These are phyloP conservation scores for Clonostachys sp. DNA, from an alignment of 2,329 filamentous ascomycete genomes.

Conservation along the genomic window DNA sequence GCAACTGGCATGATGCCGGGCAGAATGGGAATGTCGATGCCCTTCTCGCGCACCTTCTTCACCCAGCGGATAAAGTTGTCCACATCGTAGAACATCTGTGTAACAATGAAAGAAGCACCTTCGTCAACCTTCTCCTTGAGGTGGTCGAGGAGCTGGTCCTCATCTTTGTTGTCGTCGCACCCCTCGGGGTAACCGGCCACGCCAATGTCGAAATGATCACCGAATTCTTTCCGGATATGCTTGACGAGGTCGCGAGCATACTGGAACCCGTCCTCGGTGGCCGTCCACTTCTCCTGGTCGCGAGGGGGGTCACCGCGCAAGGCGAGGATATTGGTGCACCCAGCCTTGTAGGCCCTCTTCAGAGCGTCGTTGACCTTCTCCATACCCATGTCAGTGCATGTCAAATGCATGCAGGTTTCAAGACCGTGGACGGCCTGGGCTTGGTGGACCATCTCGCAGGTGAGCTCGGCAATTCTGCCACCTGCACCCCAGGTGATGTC, in stretches of 20 bases:
- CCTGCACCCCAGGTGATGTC: slow-evolving; percentile 98
- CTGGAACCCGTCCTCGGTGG: slow-evolving; percentile 78
- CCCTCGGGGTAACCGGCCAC: slow-evolving; percentile 97
- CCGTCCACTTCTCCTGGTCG: slow-evolving; percentile 92
- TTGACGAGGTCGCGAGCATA: slow-evolving; percentile 90
- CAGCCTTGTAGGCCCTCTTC: slow-evolving; percentile 83
- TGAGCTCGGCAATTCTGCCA: slow-evolving; percentile 84
- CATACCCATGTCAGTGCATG: slow-evolving; percentile 95
- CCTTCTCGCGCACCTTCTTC: slow-evolving; percentile 75
- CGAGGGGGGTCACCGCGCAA: slow-evolving; percentile 89
- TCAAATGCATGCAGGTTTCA: slow-evolving; percentile 98
- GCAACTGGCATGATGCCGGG: slow-evolving; percentile 87
- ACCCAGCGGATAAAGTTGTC: slow-evolving; percentile 95
- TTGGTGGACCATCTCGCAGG: slow-evolving; percentile 95
- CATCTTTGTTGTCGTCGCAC: slow-evolving; percentile 86
- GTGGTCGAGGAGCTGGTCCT: slow-evolving; percentile 81
- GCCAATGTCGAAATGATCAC: slow-evolving; percentile 84
- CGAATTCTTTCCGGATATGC: slow-evolving; percentile 73
- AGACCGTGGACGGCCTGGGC: slow-evolving; percentile 93
- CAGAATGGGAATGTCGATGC: slow-evolving; percentile 79
- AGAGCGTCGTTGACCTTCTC: slow-evolving; percentile 89
- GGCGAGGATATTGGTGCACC: slow-evolving; percentile 95
- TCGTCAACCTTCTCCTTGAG: slow-evolving; percentile 96
- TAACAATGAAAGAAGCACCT: slow-evolving; percentile 89
- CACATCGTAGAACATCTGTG: slow-evolving; percentile 99